Percentiles rank a stretch among this genome's conserved stretches.
phyloP scores from a whole-genome alignment of 441 rosid species.

The Bocquillonia castaneifolia region DNA sequence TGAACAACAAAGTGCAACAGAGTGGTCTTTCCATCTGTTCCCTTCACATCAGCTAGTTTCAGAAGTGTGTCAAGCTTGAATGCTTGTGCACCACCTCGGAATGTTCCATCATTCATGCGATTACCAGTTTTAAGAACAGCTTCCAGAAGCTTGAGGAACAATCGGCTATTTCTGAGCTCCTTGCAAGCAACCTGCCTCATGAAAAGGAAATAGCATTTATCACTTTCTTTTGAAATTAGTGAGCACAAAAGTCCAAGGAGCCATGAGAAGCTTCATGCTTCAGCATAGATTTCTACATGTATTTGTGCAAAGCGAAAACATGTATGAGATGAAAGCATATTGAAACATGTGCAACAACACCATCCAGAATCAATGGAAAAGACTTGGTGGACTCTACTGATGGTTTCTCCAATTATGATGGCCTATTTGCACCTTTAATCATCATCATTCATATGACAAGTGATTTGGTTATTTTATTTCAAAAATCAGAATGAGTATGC shows the following conservation, averaged over 20 bases:
- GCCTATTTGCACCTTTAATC: background rate
- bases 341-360: background rate
- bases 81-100: constrained; percentile 95
- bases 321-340: background rate
- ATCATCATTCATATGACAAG: background rate
- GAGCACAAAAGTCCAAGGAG: constrained; percentile 10
- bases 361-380: background rate
- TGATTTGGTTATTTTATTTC: background rate
- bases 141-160: constrained; percentile 92
- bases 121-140: constrained; percentile 99
- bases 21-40: constrained; percentile 92
- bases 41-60: constrained; percentile 91
- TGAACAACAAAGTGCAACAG: constrained; percentile 97
- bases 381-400: background rate
- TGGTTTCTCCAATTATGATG: background rate
- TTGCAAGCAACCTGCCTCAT: constrained; percentile 70
- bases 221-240: constrained; percentile 7
- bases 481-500: background rate
- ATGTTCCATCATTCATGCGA: constrained; percentile 97
- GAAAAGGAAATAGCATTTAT: constrained; percentile 19
- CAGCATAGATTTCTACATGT: background rate
- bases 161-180: constrained; percentile 71
- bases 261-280: background rate
- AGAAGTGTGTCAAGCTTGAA: constrained; percentile 95
- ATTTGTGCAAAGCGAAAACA: background rate